Percentiles rank a stretch among this genome's conserved stretches.
Evolutionary conservation across 805 yeast genomes (phyloP).

Genomic region (Priceomyces castillae): DNA sequence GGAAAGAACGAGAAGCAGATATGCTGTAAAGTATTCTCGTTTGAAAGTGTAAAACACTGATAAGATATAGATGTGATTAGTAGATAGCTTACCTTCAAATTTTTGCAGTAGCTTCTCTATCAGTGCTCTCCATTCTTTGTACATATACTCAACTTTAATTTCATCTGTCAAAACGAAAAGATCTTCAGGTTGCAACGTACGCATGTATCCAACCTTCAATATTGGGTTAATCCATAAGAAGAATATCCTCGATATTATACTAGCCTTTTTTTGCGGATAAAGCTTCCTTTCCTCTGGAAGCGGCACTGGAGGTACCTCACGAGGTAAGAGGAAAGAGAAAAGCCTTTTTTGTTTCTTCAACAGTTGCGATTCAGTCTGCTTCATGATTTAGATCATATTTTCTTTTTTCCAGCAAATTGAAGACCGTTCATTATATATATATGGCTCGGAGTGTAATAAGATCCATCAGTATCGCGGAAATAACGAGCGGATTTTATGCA

Average conservation of each 20-base stretch:
- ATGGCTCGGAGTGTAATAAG: not conserved
- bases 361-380: conserved; percentile 9
- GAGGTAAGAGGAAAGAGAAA: conserved; percentile 47
- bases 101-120: conserved; percentile 10
- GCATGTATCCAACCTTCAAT: conserved; percentile 16
- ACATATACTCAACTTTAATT: conserved; percentile 11
- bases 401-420: not conserved
- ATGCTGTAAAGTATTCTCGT: conserved; percentile 33
- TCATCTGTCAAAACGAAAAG: conserved; percentile 13
- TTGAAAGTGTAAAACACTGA: conserved; percentile 47
- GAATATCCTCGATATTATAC: conserved; percentile 13
- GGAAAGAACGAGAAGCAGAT: conserved; percentile 36
- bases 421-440: not conserved
- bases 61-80: conserved; percentile 26
- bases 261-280: conserved; percentile 33
- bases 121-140: conserved; percentile 1
- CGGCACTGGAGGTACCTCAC: conserved; percentile 48
- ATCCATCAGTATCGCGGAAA: not conserved
- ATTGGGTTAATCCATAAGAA: conserved; percentile 21
- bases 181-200: conserved; percentile 18
- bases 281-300: conserved; percentile 44
- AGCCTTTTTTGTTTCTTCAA: conserved; percentile 41
- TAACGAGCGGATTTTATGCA: conserved; percentile 1
- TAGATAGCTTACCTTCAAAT: conserved; percentile 15
- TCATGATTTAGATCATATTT: not conserved